Evolutionary conservation across 768 basidiomycete species (phyloP).

Genomic region (Psilocybe subaeruginosa): DNA sequence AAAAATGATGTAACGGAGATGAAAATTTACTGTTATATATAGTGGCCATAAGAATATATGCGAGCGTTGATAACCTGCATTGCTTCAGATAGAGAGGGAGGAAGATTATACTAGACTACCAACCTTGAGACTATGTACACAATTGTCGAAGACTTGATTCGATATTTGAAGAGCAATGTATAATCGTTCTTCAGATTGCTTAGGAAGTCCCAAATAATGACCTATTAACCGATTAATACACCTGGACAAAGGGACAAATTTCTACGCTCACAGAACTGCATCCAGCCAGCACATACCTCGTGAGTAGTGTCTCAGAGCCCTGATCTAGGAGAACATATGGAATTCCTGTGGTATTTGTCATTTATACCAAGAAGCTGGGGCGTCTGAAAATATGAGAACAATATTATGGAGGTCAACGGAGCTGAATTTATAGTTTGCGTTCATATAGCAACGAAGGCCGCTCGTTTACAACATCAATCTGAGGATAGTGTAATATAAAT

Average conservation of each 20-base stretch:
- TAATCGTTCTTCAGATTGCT: slow-evolving; percentile 10
- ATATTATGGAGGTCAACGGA: too few relatives aligned
- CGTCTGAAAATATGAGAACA: too few relatives aligned
- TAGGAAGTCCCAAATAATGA: slow-evolving; percentile 14
- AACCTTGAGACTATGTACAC: slow-evolving; percentile 9
- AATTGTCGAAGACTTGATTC: slow-evolving; percentile 2
- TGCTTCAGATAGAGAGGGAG: background rate
- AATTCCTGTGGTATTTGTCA: too few relatives aligned
- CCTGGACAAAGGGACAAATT: background rate
- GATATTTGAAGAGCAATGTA: background rate
- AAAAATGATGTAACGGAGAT: background rate
- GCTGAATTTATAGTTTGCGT: too few relatives aligned
- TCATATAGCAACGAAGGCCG: too few relatives aligned
- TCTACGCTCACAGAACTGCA: background rate
- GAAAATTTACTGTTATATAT: background rate
- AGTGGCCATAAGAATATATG: background rate
- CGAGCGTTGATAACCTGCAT: background rate
- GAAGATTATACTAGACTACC: background rate
- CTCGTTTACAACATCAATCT: too few relatives aligned
- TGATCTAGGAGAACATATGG: too few relatives aligned
- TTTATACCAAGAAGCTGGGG: too few relatives aligned
- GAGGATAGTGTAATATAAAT: too few relatives aligned
- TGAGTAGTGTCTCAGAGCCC: too few relatives aligned
- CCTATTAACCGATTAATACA: background rate
- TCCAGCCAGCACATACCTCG: background rate